phyloP scores from a whole-genome alignment of 108 stramenopile genomes.

The Nannochloropsis oceanica region DNA sequence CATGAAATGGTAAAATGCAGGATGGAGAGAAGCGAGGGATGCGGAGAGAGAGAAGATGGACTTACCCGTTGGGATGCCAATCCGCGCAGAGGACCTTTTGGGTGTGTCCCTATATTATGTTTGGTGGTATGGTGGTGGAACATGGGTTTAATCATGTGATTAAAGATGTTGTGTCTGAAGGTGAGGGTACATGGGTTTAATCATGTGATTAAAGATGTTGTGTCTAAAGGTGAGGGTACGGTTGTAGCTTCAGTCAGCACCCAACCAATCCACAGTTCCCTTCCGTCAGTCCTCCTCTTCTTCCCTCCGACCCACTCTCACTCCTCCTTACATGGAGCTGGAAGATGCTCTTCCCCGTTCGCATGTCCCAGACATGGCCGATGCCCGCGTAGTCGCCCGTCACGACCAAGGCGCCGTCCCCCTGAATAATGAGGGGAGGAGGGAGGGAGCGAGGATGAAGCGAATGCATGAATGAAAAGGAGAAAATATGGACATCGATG shows the following conservation, averaged over 20 bases:
- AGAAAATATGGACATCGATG: too few species aligned
- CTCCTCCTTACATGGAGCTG: neutral
- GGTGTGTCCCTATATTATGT: constrained; percentile 53
- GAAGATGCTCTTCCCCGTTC: constrained; percentile 57
- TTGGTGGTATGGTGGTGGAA: neutral
- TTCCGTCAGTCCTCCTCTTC: neutral
- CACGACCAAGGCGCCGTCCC: constrained; percentile 73
- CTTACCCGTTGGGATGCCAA: constrained; percentile 29
- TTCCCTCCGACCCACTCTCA: neutral
- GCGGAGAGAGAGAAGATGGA: neutral
- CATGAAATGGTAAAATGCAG: too few species aligned
- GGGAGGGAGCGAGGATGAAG: neutral
- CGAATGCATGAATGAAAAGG: too few species aligned
- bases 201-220: too few species aligned
- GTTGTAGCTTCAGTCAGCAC: too few species aligned
- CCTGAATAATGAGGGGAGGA: neutral
- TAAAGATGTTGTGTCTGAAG: too few species aligned
- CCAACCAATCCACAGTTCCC: too few species aligned
- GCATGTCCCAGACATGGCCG: constrained; percentile 84
- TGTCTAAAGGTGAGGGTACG: too few species aligned
- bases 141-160: too few species aligned
- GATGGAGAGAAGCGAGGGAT: neutral
- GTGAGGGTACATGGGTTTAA: too few species aligned
- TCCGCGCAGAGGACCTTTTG: constrained; percentile 59
- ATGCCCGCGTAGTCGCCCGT: constrained; percentile 88